phyloP scores from a whole-genome alignment of 1,284 basidiomycete species.

The Trametes polyzona region DNA sequence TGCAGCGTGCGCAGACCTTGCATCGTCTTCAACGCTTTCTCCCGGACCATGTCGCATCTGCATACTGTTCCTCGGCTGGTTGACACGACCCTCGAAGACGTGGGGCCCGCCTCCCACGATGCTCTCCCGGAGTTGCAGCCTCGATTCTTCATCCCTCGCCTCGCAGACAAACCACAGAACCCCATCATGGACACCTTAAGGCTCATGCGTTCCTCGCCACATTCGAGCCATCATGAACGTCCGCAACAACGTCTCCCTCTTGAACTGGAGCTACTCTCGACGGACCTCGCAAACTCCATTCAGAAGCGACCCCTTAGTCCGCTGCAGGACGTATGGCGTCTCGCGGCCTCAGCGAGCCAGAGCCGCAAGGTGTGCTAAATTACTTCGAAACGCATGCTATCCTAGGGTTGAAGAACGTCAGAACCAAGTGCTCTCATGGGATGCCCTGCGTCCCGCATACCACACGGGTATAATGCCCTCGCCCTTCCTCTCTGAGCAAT shows the following conservation, averaged over 20 bases:
- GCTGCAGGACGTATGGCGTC: conserved; percentile 16
- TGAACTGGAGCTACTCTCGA: conserved; percentile 17
- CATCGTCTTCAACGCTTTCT: too few species aligned
- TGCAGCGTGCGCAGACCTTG: too few species aligned
- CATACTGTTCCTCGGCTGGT: not conserved
- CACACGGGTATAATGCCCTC: conserved; percentile 39
- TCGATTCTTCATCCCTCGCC: conserved; percentile 58
- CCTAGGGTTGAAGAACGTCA: not conserved
- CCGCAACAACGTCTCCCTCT: not conserved
- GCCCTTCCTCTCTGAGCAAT: conserved; percentile 70
- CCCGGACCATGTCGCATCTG: too few species aligned
- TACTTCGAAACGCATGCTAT: not conserved
- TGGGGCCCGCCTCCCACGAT: not conserved
- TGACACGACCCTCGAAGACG: not conserved
- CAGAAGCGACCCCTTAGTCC: not conserved
- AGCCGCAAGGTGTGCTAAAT: conserved; percentile 6
- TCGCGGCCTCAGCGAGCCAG: conserved; percentile 9
- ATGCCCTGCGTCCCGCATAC: conserved; percentile 48
- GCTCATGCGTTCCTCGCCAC: conserved; percentile 25
- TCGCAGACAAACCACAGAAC: conserved; percentile 73
- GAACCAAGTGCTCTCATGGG: conserved; percentile 62
- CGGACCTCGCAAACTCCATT: conserved; percentile 10
- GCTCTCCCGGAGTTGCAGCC: conserved; percentile 35
- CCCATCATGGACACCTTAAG: conserved; percentile 68
- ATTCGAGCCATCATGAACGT: not conserved